Base-by-base conservation (phyloP, 2,329 filamentous ascomycete species). In the Aspergillus sp. region DNA sequence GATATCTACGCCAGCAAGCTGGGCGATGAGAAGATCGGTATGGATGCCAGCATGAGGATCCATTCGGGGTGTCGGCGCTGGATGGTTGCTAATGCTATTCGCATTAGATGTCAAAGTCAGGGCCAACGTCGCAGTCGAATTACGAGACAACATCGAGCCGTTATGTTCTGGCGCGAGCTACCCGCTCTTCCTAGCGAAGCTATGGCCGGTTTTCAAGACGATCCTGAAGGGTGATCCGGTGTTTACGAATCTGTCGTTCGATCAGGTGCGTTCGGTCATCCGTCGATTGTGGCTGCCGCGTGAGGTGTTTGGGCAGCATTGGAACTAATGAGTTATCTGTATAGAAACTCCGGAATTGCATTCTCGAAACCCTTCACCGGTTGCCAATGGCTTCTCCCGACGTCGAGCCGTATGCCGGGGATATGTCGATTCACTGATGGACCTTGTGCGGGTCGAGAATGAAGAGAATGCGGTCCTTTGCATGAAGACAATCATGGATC, bases 401-500 rank as follows among this genome's bases (percentile, higher is more conserved):
- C 58, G 82, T 96, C 69, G 90, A 97, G 65, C 86, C 84, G 0
- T 94, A 91, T 67, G 90, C 91, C 35, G 79, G 83, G 54, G 88
- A 94, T 63, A 83, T 94, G 50, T 96, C 49, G 90, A 96, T 62
- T 77, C 94, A 55, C 77, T 97, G 52, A 91, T 97, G 82, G 79
- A 81, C 46, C 73, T 98, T 48, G 89, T 97, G 49, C 83, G 85
- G 56, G 85, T 82, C 38, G 93, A 99, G 68, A 98, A 98, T 59
- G 93, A 99, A 70, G 93, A 99, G 53, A 99, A 98, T 75, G 93
- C 91, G 2, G 88, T 94, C n/a, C 73, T 98, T 52, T 96, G 91
- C 65, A 88, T 99, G 71, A 98, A 98, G 75, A 94, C 91, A 9
- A 88, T 94, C 44, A 96, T 95, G 74, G 93, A 99, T 63, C 84